Evolutionary conservation across 2,329 filamentous ascomycete species (phyloP), one percentile per base, ranked within the genome.

Genomic region (Fusarium equiseti): DNA sequence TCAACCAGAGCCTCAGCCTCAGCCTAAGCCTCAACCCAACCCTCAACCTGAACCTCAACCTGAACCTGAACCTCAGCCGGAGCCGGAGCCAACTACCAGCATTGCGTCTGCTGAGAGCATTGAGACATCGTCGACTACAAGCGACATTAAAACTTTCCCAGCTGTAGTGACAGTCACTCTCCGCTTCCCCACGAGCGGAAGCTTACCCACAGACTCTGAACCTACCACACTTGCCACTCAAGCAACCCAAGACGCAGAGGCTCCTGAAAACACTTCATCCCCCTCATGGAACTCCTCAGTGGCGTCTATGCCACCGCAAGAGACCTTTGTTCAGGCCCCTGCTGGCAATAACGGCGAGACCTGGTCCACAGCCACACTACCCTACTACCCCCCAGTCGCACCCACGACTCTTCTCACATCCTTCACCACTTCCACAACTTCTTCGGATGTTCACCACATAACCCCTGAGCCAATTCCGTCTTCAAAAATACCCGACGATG

Each of bases 401-500:
- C 52, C 50, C 24, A 73, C 69, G 20, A 74, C 63, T 56, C 43
- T 65, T 22, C 56, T 62, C 29, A 70, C 63, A n/a, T 45, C 54
- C 9, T 31, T 38, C 9, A 57, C 63, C 6, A 51, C 49, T 20
- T 55, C 67, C 9, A 65, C 62, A 10, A 71, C 67, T 48, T 61
- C 69, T 20, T 49, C 68, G 44, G 24, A 55, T 48, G 46, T 27
- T 8, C 38, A 59, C 8, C 18, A 56, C 59, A 49, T 46, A n/a
- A 31, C 51, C 20, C 56, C 61, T 8, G 45, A 32, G 27, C 45
- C 71, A 13, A 67, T 68, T 12, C 71, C 75, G 16, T 61, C 72
- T 31, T 70, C 76, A n/a, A 70, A 72, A 35, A 78, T 78, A 15
- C 77, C 81, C 43, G 83, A 85, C 59, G 70, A 85, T 56, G 83